Percentiles rank a stretch among this genome's conserved stretches.
Evolutionary conservation across 2,329 filamentous ascomycete genomes (phyloP).

Genomic region (Lachnellula arida): DNA sequence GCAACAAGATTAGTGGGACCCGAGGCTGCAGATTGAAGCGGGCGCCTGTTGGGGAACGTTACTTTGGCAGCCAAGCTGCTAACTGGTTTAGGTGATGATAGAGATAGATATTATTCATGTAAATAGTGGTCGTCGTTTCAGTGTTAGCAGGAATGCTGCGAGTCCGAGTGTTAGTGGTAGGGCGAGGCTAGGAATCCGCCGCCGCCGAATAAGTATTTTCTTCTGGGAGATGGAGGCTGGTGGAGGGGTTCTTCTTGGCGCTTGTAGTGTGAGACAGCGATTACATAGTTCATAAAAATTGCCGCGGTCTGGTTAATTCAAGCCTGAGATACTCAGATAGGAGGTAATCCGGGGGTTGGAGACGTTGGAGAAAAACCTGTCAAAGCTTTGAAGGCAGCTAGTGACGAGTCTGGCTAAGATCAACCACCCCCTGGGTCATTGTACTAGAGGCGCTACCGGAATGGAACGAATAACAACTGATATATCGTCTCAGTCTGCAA

Average conservation of each 20-base stretch:
- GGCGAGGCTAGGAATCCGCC: too few relatives aligned
- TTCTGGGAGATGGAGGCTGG: too few relatives aligned
- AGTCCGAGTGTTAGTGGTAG: neutral
- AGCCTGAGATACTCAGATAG: neutral
- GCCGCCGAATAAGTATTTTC: too few relatives aligned
- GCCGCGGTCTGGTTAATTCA: neutral
- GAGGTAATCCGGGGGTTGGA: neutral
- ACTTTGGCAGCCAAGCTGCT: neutral
- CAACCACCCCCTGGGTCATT: slow-evolving; percentile 3
- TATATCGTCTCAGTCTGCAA: neutral
- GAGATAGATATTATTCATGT: neutral
- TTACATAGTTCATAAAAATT: too few relatives aligned
- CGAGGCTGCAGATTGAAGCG: neutral
- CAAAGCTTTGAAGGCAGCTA: neutral
- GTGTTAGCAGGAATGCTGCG: neutral
- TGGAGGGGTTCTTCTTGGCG: too few relatives aligned
- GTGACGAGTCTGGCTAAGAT: slow-evolving; percentile 11
- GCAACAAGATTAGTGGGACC: neutral
- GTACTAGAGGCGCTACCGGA: neutral
- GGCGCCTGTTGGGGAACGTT: neutral
- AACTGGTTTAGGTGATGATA: neutral
- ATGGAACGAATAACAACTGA: neutral
- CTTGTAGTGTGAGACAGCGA: too few relatives aligned
- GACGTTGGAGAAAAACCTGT: neutral
- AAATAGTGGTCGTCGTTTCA: neutral